Conservation (phyloP, 305 asterid genomes). For the Petunia hybrid region DNA sequence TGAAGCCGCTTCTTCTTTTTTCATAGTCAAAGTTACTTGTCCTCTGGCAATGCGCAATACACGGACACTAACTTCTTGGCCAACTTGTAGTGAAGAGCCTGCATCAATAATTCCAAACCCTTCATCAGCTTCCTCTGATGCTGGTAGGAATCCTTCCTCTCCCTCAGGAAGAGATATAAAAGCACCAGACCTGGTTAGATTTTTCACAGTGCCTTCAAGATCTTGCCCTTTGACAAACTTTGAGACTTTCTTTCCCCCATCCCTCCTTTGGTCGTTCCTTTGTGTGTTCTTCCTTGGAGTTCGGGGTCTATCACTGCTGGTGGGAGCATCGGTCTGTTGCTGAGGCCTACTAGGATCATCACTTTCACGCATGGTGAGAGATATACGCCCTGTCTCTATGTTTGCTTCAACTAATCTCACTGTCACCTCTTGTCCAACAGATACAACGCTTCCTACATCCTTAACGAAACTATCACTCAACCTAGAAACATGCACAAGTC, state of each 20-base stretch:
- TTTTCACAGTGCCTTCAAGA: constrained; percentile 89
- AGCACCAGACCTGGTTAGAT: constrained; percentile 78
- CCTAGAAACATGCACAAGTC: constrained; percentile 93
- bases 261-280: constrained; percentile 61
- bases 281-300: constrained; percentile 69
- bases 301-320: constrained; percentile 60
- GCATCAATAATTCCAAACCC: constrained; percentile 70
- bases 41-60: constrained; percentile 85
- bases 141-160: constrained; percentile 95
- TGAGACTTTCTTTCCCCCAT: constrained; percentile 57
- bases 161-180: constrained; percentile 94
- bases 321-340: constrained; percentile 56
- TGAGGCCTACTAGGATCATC: constrained; percentile 58
- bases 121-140: constrained; percentile 78
- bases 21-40: constrained; percentile 91
- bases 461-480: constrained; percentile 86
- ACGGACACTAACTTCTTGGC: constrained; percentile 94
- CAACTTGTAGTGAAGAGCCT: constrained; percentile 74
- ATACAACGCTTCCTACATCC: constrained; percentile 82
- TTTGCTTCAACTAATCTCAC: constrained; percentile 84
- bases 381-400: constrained; percentile 79
- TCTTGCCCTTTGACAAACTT: constrained; percentile 87
- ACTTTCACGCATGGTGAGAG: constrained; percentile 83
- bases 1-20: constrained; percentile 65
- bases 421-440: constrained; percentile 94